These are phyloP conservation scores for Rhipidocladum racemiflorum DNA, from an alignment of 176 grass and related monocot genomes.

Conservation along the genomic window DNA sequence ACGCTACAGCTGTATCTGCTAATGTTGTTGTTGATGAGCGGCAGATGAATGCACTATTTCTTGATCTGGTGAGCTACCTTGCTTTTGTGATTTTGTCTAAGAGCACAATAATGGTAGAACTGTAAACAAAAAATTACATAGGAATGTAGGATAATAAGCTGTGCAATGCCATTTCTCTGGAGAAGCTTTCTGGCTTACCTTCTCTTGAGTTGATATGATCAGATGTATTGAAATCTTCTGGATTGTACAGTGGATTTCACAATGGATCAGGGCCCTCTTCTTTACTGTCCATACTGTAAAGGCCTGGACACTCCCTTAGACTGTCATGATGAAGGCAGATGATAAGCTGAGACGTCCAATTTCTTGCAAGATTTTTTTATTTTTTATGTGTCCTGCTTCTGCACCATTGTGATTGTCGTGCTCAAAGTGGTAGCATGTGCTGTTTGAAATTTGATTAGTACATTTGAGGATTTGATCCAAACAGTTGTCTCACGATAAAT, in stretches of 20 bases:
- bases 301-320: background rate
- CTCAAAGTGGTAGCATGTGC: background rate
- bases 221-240: background rate
- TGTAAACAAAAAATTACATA: background rate
- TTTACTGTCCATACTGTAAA: background rate
- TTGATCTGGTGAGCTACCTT: conserved; percentile 72
- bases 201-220: background rate
- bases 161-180: background rate
- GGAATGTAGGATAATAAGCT: background rate
- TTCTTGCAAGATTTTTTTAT: background rate
- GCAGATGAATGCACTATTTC: conserved; percentile 97
- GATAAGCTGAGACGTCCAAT: background rate
- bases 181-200: background rate
- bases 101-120: background rate
- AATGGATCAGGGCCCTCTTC: background rate
- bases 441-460: background rate
- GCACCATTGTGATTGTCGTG: background rate
- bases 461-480: background rate
- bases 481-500: background rate
- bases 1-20: conserved; percentile 74
- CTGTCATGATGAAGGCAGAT: background rate
- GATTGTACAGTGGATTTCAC: background rate
- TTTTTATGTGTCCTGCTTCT: too few species aligned
- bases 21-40: conserved; percentile 81
- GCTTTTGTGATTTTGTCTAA: conserved; percentile 5